Conservation (phyloP, 768 basidiomycete species). For the Rhodosporidiobolus odoratus region DNA sequence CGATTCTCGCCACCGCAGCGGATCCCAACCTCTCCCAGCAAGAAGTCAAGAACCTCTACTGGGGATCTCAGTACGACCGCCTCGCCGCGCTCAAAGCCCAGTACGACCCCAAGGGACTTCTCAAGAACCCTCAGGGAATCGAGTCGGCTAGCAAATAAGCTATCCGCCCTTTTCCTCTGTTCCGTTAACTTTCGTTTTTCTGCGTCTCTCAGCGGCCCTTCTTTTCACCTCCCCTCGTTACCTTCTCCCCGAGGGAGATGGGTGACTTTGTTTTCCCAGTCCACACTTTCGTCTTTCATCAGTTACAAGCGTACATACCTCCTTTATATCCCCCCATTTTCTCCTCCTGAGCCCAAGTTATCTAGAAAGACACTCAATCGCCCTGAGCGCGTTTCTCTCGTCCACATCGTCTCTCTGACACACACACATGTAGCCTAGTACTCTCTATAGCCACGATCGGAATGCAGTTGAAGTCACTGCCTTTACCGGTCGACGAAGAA, state of each 20-base stretch:
- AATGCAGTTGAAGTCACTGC: too few species aligned
- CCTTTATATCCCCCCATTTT: background rate
- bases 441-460: too few species aligned
- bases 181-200: constrained; percentile 13
- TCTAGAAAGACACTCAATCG: background rate
- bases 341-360: too few species aligned
- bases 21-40: constrained; percentile 26
- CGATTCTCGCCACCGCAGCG: constrained; percentile 14
- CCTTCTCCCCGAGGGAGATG: too few species aligned
- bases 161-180: background rate
- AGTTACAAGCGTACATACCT: background rate
- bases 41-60: constrained; percentile 33
- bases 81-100: constrained; percentile 20
- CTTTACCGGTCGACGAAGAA: too few species aligned
- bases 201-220: background rate
- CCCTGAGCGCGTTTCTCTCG: too few species aligned
- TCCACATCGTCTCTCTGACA: too few species aligned
- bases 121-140: constrained; percentile 34
- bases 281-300: background rate
- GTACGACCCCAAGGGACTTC: constrained; percentile 27
- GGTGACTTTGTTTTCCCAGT: background rate
- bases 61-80: constrained; percentile 31
- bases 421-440: too few species aligned
- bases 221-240: background rate
- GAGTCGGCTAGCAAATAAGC: background rate